phyloP scores from a whole-genome alignment of 1,139 yeast genomes.

The Lodderomyces theae region DNA sequence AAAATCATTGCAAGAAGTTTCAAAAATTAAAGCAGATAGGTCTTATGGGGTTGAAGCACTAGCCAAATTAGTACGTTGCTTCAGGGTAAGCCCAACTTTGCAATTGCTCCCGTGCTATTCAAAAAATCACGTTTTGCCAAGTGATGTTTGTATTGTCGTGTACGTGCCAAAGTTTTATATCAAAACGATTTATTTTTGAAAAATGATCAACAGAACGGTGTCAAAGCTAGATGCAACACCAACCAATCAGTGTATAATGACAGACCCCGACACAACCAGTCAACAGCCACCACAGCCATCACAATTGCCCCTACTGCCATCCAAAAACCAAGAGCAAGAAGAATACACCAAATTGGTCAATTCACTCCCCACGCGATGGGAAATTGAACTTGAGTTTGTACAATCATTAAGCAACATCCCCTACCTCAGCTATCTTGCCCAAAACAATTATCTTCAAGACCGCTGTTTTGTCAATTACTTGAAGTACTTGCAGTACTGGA shows the following conservation, averaged over 20 bases:
- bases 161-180: neutral
- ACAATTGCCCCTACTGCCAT: neutral
- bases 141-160: neutral
- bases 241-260: neutral
- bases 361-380: slow-evolving; percentile 71
- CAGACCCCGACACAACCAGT: neutral
- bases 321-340: slow-evolving; percentile 5
- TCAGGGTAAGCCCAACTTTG: too few relatives aligned
- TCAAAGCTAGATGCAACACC: too few relatives aligned
- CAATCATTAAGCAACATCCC: slow-evolving; percentile 80
- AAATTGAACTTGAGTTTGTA: slow-evolving; percentile 77
- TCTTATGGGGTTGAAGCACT: too few relatives aligned
- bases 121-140: too few relatives aligned
- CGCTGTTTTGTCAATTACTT: slow-evolving; percentile 62
- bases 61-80: too few relatives aligned
- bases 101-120: too few relatives aligned
- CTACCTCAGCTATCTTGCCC: slow-evolving; percentile 72
- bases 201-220: neutral
- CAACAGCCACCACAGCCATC: slow-evolving; percentile 1
- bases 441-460: slow-evolving; percentile 63
- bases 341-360: slow-evolving; percentile 16
- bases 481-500: slow-evolving; percentile 72
- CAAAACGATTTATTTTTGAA: neutral
- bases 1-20: too few relatives aligned
- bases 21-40: too few relatives aligned